Evolutionary conservation across 2,329 filamentous ascomycete genomes (phyloP), one percentile per base, ranked within the genome.

Genomic region (Aspergillus quadrilineatus): DNA sequence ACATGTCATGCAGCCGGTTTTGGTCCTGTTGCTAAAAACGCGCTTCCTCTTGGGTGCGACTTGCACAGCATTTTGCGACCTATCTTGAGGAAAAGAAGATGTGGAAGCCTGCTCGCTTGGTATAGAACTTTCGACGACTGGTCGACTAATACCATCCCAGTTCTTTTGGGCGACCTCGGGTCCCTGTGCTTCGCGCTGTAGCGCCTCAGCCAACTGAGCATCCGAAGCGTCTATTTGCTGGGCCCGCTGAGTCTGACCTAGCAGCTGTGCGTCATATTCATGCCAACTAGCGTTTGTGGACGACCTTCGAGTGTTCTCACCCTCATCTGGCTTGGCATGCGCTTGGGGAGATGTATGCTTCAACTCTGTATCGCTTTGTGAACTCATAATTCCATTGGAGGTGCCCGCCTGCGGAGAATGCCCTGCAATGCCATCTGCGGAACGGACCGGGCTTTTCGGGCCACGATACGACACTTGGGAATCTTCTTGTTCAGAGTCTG

Each of bases 1-100:
- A 72, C 93, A 97, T 5, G 93, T 97, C 75, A 96, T 85, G 73
- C 93, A 97, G 32, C 92, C 92, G 8, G 92, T 97, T 77, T 97
- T 97, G 17, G 93, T 97, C 57, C 93, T 84, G 73, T 97, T 96
- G 77, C 91, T 96, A 69, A 97, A 97, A 68, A 80, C 76, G 17
- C 79, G 73, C 58, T 81, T 81, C 56, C 79, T 71, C 61, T 80
- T 76, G 12, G 73, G 69, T 56, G 75, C 69, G 54, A 74, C 64
- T 68, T 76, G 72, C 57, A 73, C 64, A 29, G 75, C 68, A 32
- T 69, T 56, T 36, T 68, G 63, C 48, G 72, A 54, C 44, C 72
- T 66, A 46, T 74, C 72, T 52, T 69, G 66, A 17, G 62, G 46
- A 60, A 72, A 73, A 36, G 70, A 63, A 32, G 70, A 62, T 12